Evolutionary conservation across 169 alveolate genomes (phyloP).

Genomic region (Plasmodium cynomolgi): DNA sequence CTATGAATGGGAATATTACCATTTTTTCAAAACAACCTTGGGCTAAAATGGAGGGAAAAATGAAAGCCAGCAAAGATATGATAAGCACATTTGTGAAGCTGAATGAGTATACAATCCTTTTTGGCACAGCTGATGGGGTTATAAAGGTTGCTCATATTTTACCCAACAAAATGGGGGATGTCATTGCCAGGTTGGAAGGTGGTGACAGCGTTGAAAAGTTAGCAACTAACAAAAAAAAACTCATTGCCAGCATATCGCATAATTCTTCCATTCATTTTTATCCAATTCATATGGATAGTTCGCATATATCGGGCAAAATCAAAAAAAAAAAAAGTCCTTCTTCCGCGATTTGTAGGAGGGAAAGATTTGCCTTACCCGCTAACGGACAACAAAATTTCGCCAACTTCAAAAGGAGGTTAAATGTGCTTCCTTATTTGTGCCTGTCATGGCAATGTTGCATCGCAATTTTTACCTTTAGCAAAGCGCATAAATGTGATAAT

Average conservation of each 20-base stretch:
- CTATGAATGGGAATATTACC: constrained; percentile 44
- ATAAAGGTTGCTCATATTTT: constrained; percentile 27
- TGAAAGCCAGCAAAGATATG: constrained; percentile 53
- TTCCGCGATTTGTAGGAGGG: constrained; percentile 43
- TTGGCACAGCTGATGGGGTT: constrained; percentile 60
- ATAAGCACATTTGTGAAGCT: constrained; percentile 58
- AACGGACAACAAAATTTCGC: not conserved
- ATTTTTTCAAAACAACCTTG: constrained; percentile 52
- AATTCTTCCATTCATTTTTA: constrained; percentile 44
- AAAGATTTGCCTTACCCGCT: not conserved
- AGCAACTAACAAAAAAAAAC: constrained; percentile 42
- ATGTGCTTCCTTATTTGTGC: not conserved
- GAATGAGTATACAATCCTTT: constrained; percentile 37
- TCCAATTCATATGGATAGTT: constrained; percentile 16
- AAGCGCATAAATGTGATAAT: not conserved
- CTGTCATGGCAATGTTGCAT: not conserved
- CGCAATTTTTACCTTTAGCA: not conserved
- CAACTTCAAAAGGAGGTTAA: not conserved
- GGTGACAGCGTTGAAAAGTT: constrained; percentile 45
- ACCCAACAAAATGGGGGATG: constrained; percentile 56
- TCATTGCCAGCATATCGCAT: constrained; percentile 48
- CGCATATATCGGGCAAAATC: constrained; percentile 1
- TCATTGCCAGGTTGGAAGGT: constrained; percentile 1
- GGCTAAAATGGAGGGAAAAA: constrained; percentile 36
- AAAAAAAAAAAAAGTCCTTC: constrained; percentile 58